Conservation (phyloP, 768 basidiomycete genomes). For the Russula vinacea region DNA sequence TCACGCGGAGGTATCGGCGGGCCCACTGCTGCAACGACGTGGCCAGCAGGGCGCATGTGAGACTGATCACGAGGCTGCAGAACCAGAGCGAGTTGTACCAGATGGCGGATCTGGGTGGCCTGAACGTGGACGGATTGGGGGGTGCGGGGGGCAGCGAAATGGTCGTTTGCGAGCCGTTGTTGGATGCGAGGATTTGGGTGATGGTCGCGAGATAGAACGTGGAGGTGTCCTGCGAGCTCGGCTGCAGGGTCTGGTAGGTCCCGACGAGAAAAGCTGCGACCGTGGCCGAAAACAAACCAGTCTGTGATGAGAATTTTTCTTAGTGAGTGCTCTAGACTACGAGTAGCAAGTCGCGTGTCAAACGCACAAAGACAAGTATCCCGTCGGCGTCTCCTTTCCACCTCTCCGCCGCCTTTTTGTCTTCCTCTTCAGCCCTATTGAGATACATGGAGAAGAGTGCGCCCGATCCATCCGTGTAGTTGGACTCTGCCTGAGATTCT, state of each 20-base stretch:
- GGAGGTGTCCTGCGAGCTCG: constrained; percentile 12
- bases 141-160: neutral
- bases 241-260: constrained; percentile 23
- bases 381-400: constrained; percentile 28
- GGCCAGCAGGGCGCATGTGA: constrained; percentile 19
- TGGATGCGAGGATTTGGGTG: constrained; percentile 6
- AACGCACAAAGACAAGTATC: constrained; percentile 23
- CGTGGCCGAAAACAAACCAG: constrained; percentile 25
- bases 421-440: constrained; percentile 23
- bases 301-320: constrained; percentile 2
- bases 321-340: too few relatives aligned
- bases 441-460: constrained; percentile 26
- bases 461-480: constrained; percentile 19
- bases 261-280: constrained; percentile 17
- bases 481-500: constrained; percentile 14
- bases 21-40: constrained; percentile 25
- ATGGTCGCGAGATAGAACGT: constrained; percentile 23
- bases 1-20: constrained; percentile 22
- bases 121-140: constrained; percentile 13
- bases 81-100: constrained; percentile 25
- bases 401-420: constrained; percentile 14
- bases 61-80: constrained; percentile 20
- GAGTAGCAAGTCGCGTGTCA: neutral
- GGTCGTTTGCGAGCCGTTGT: constrained; percentile 6
- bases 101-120: constrained; percentile 11